A percentile compares a stretch with the other conserved stretches of the same genome.
These are phyloP conservation scores for Abrus precatorius DNA, from an alignment of 306 rosid genomes.

Conservation along the genomic window DNA sequence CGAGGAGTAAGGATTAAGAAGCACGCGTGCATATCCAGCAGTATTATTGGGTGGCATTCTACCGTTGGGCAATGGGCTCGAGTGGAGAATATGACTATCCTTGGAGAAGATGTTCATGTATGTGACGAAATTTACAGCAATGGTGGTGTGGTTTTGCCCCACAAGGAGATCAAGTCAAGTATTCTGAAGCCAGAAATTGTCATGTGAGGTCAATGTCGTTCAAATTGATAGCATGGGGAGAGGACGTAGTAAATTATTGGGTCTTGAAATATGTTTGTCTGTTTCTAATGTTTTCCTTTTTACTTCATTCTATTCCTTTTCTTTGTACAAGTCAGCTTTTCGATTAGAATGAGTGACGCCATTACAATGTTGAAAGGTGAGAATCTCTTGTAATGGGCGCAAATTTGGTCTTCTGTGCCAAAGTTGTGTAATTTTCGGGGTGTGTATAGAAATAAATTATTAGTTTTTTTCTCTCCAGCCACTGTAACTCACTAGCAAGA, in stretches of 20 bases:
- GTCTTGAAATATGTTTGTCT: slow-evolving; percentile 44
- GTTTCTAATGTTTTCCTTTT: slow-evolving; percentile 23
- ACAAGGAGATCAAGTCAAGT: slow-evolving; percentile 93
- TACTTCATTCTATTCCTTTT: slow-evolving; percentile 27
- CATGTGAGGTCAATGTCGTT: slow-evolving; percentile 63
- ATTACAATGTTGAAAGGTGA: slow-evolving; percentile 33
- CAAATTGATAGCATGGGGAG: slow-evolving; percentile 41
- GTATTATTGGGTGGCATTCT: slow-evolving; percentile 95
- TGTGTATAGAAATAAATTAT: slow-evolving; percentile 51
- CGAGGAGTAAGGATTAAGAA: slow-evolving; percentile 88
- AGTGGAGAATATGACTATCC: slow-evolving; percentile 94
- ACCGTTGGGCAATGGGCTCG: slow-evolving; percentile 98
- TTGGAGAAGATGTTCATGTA: slow-evolving; percentile 95
- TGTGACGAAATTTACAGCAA: slow-evolving; percentile 92
- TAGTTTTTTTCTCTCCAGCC: slow-evolving; percentile 12
- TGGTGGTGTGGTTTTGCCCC: slow-evolving; percentile 98
- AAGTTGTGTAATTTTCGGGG: slow-evolving; percentile 47
- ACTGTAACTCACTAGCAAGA: slow-evolving; percentile 27
- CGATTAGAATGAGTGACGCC: slow-evolving; percentile 46
- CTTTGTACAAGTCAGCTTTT: slow-evolving; percentile 47
- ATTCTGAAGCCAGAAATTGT: slow-evolving; percentile 98
- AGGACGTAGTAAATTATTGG: slow-evolving; percentile 47
- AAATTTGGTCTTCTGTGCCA: slow-evolving; percentile 49
- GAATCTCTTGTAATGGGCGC: slow-evolving; percentile 46
- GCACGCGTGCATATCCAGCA: slow-evolving; percentile 92